Percentiles rank a stretch among this genome's conserved stretches.
These are phyloP conservation scores for Pseudomicrostroma phylloplanum DNA, from an alignment of 1,284 basidiomycete species.

Conservation along the genomic window DNA sequence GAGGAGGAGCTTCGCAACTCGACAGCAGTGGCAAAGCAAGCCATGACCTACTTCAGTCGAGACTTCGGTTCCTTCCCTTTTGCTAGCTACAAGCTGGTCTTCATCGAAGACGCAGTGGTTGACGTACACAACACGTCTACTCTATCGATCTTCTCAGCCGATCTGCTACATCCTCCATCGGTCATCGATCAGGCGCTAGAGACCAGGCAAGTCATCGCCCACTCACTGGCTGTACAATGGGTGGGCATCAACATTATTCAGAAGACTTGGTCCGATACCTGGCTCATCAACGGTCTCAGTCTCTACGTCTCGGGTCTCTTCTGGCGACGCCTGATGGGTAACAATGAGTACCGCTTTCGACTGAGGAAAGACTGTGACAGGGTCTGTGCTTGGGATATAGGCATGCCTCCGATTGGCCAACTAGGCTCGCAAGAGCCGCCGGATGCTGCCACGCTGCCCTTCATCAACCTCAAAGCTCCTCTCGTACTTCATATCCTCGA, in stretches of 20 bases:
- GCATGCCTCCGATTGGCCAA: conserved; percentile 87
- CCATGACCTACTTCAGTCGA: conserved; percentile 83
- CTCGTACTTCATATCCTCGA: conserved; percentile 93
- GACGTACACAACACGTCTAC: conserved; percentile 74
- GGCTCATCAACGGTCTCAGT: conserved; percentile 89
- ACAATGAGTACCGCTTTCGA: conserved; percentile 93
- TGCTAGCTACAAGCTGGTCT: conserved; percentile 84
- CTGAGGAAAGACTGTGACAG: conserved; percentile 94
- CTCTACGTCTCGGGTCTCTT: conserved; percentile 86
- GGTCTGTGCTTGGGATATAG: conserved; percentile 78
- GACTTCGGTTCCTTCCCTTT: conserved; percentile 97
- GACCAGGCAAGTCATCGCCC: conserved; percentile 75
- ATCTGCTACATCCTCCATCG: conserved; percentile 78
- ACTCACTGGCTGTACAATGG: conserved; percentile 86
- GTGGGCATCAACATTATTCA: conserved; percentile 93
- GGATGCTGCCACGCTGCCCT: conserved; percentile 53
- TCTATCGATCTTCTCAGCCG: conserved; percentile 71
- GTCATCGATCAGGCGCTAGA: conserved; percentile 92
- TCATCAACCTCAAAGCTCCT: conserved; percentile 91
- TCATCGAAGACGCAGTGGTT: conserved; percentile 71
- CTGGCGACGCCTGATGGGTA: conserved; percentile 78
- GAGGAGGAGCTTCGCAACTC: conserved; percentile 66
- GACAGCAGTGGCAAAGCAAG: conserved; percentile 71
- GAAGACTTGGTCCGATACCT: conserved; percentile 87
- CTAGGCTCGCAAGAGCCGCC: conserved; percentile 70